A percentile compares a stretch with the other conserved stretches of the same genome.
Evolutionary conservation across 2,329 filamentous ascomycete species (phyloP).

Genomic region (Metarhizium rileyi): DNA sequence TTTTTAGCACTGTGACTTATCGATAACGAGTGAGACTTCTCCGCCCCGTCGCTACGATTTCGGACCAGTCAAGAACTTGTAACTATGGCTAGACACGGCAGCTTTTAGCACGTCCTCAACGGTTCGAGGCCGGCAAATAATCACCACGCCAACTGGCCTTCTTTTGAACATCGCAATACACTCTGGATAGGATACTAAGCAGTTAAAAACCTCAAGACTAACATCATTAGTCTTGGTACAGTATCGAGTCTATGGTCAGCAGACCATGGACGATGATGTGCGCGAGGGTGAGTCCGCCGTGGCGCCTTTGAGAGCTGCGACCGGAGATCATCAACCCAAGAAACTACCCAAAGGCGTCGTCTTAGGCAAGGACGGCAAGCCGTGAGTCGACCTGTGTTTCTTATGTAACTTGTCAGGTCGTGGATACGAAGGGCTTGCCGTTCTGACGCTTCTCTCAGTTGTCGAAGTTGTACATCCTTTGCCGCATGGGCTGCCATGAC

Average conservation of each 20-base stretch:
- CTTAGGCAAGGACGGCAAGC: conserved; percentile 73
- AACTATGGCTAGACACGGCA: too few species aligned
- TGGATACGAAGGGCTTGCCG: neutral
- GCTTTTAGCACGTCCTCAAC: too few species aligned
- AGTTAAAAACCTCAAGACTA: neutral
- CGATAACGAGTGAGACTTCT: neutral
- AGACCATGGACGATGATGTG: conserved; percentile 29
- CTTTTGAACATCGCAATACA: neutral
- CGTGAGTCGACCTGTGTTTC: conserved; percentile 44
- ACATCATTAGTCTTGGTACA: too few species aligned
- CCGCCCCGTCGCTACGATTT: too few species aligned
- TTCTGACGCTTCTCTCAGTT: conserved; percentile 14
- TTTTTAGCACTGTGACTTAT: neutral
- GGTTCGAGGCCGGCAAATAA: neutral
- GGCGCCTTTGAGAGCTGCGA: conserved; percentile 9
- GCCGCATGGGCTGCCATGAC: conserved; percentile 18
- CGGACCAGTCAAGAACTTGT: too few species aligned
- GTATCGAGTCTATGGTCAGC: too few species aligned
- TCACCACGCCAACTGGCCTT: neutral
- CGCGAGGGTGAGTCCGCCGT: conserved; percentile 18
- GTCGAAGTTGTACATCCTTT: conserved; percentile 24
- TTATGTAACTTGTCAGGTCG: neutral
- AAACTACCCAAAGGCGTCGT: conserved; percentile 63
- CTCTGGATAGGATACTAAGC: neutral
- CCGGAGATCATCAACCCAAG: conserved; percentile 30